Evolutionary conservation across 75 land plant species (phyloP), one percentile per base, ranked within the genome.

Genomic region (Larix kaempferi): DNA sequence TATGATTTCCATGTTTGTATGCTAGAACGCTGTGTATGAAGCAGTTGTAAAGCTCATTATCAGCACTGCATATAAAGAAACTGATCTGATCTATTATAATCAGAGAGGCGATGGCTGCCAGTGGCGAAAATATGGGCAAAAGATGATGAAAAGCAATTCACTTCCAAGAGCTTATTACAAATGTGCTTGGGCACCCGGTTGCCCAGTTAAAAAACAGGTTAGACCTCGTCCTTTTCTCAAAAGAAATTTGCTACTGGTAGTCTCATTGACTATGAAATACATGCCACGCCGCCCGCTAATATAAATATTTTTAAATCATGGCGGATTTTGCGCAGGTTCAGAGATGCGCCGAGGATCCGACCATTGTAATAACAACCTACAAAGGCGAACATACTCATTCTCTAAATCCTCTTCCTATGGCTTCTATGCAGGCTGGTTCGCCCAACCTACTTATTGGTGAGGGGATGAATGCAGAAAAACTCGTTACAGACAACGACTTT

Each of bases 71-170:
- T 49, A 49, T 49, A 33, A 26, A 13, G 39, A 14, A 27, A 16
- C 16, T 5, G 69, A 17, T 12, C 69, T 65, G 3, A 27, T 2
- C 1, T 13, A 2, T 49, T 49, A 2, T 41, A 39, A 11, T 11
- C 23, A 69, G 23, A 71, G 63, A 44, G 55, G 77, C 19, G 78
- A 81, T 76, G 82, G 82, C 14, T 76, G 52, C 56, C 82, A 77
- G 37, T 81, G 82, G 82, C 39, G 82, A 33, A 81, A 81, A 57
- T 81, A 81, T 26, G 82, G 82, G 26, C 78, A 81, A 58, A 81
- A 81, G 55, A 78, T 76, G 26, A 76, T 73, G 0, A 64, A 26
- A 66, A 78, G 57, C 63, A 81, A 81, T 37, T 74, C 78, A 1
- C 56, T 58, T 37, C 82, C 78, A 55, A 76, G 74, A 65, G 44